Percentiles rank a stretch among this genome's conserved stretches.
Evolutionary conservation across 1,139 yeast species (phyloP).

Genomic region (Zygosaccharomyces pseudobailii): DNA sequence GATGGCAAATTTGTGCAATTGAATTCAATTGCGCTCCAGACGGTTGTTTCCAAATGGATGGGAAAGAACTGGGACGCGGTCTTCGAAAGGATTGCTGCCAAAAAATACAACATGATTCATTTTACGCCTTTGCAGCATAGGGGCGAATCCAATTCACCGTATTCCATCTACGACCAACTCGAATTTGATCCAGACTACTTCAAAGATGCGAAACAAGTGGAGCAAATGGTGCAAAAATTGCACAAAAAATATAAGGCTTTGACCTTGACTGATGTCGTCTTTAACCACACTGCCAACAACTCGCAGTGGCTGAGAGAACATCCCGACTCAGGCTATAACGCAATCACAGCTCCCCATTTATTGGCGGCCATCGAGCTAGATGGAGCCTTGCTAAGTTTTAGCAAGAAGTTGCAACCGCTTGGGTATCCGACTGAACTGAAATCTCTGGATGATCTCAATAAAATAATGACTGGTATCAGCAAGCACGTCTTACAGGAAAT

Average conservation of each 20-base stretch:
- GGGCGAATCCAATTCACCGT: constrained; percentile 89
- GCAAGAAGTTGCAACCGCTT: constrained; percentile 46
- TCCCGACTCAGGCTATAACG: constrained; percentile 88
- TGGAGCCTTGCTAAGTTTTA: constrained; percentile 57
- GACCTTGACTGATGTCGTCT: constrained; percentile 84
- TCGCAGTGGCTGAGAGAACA: constrained; percentile 79
- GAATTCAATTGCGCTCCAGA: constrained; percentile 77
- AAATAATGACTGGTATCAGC: constrained; percentile 61
- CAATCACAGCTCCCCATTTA: constrained; percentile 84
- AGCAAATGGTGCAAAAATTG: constrained; percentile 43
- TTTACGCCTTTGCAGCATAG: constrained; percentile 89
- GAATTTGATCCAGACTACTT: constrained; percentile 66
- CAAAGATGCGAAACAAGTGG: constrained; percentile 44
- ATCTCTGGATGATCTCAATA: constrained; percentile 49
- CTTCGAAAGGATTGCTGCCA: constrained; percentile 55
- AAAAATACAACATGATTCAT: constrained; percentile 93
- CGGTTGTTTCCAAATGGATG: constrained; percentile 89
- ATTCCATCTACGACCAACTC: constrained; percentile 84
- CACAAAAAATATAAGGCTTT: constrained; percentile 57
- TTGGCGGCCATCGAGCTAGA: constrained; percentile 82
- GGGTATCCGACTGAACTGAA: constrained; percentile 58
- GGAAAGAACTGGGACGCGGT: constrained; percentile 73
- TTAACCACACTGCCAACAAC: constrained; percentile 92
- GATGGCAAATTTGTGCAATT: constrained; percentile 58
- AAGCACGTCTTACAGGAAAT: constrained; percentile 61